phyloP scores from a whole-genome alignment of 148 eudicot species.

The Fagopyrum esculentum region DNA sequence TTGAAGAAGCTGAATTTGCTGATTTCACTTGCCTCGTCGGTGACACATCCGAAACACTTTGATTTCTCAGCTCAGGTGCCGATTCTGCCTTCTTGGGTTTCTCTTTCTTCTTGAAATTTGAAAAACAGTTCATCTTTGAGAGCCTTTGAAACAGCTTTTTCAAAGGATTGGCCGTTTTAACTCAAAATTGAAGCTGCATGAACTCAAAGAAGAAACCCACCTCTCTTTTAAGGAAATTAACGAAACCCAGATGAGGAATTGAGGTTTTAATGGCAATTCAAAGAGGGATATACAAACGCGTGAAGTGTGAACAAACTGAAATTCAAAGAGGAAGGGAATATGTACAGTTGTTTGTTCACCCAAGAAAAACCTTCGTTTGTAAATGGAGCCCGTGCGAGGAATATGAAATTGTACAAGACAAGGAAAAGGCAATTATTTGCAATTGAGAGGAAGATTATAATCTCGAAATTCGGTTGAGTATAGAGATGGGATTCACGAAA shows the following conservation, averaged over 20 bases:
- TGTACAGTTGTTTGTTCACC: neutral
- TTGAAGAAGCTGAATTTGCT: conserved; percentile 23
- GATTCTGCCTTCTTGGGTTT: conserved; percentile 40
- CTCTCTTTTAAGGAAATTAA: neutral
- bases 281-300: neutral
- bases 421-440: neutral
- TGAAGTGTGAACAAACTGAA: conserved; percentile 6
- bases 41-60: conserved; percentile 15
- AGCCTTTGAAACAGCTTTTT: neutral
- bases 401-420: neutral
- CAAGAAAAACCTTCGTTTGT: neutral
- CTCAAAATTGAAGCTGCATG: neutral
- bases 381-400: neutral
- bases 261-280: neutral
- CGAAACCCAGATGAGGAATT: neutral
- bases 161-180: neutral
- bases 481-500: neutral
- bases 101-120: conserved; percentile 46
- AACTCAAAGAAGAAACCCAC: neutral
- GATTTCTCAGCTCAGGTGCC: conserved; percentile 54
- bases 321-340: neutral
- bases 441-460: neutral
- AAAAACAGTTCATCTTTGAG: conserved; percentile 58
- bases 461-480: neutral
- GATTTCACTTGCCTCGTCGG: conserved; percentile 21